These are phyloP conservation scores for Rhodosporidiobolus sp. DNA, from an alignment of 768 basidiomycete species.

Conservation along the genomic window DNA sequence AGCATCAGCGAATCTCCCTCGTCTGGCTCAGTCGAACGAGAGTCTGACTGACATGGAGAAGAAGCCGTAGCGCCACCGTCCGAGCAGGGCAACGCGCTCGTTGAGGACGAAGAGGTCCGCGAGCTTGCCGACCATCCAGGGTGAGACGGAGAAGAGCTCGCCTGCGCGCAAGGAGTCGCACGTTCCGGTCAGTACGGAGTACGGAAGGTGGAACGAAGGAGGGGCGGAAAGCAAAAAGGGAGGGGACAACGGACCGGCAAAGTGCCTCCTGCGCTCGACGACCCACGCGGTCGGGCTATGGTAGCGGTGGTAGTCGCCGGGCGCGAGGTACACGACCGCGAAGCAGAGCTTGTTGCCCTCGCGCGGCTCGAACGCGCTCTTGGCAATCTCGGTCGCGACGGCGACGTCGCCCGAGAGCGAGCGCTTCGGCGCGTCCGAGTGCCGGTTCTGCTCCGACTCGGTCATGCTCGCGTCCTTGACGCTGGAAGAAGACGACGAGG, in stretches of 20 bases:
- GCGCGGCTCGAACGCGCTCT: constrained; percentile 45
- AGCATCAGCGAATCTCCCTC: too few species aligned
- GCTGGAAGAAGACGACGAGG: too few species aligned
- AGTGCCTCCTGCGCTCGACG: constrained; percentile 90
- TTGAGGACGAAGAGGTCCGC: constrained; percentile 96
- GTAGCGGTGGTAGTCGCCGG: constrained; percentile 97
- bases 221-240: neutral
- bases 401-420: constrained; percentile 48
- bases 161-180: constrained; percentile 55
- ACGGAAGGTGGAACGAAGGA: neutral
- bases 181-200: neutral
- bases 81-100: constrained; percentile 91
- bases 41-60: too few species aligned
- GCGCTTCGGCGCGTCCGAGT: constrained; percentile 14
- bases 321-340: constrained; percentile 93
- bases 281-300: constrained; percentile 96
- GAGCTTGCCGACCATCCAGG: constrained; percentile 87
- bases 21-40: too few species aligned
- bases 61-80: constrained; percentile 91
- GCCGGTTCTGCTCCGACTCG: constrained; percentile 14
- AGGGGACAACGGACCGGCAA: constrained; percentile 66
- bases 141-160: constrained; percentile 92
- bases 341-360: constrained; percentile 83
- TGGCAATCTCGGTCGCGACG: constrained; percentile 70
- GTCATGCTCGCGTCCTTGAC: constrained; percentile 17